Conservation (phyloP, 768 basidiomycete genomes). For the Leccinum broughii region DNA sequence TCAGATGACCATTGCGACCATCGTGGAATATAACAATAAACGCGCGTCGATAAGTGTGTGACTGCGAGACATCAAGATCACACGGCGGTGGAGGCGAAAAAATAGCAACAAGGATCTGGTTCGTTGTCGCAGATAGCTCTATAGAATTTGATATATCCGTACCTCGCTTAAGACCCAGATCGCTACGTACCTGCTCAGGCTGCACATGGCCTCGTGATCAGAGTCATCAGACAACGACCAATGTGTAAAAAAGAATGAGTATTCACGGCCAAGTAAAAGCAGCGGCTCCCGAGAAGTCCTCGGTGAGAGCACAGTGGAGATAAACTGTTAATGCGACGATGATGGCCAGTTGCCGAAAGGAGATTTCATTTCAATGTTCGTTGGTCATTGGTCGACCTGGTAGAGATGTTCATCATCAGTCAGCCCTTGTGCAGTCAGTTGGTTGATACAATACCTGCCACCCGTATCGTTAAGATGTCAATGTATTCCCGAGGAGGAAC, state of each 20-base stretch:
- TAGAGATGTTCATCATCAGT: neutral
- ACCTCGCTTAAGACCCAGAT: neutral
- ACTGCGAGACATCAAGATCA: neutral
- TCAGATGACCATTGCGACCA: neutral
- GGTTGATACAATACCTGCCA: neutral
- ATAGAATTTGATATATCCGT: neutral
- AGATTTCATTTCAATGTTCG: neutral
- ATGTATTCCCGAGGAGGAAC: constrained; percentile 8
- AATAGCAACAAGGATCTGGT: neutral
- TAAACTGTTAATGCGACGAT: constrained; percentile 1
- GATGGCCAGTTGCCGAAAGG: neutral
- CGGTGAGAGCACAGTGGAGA: neutral
- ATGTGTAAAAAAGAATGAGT: neutral
- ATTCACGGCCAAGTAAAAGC: neutral
- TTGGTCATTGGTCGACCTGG: neutral
- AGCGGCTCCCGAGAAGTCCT: neutral
- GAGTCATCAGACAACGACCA: neutral
- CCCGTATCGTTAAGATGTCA: neutral
- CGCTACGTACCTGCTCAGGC: neutral
- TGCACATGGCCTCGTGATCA: neutral
- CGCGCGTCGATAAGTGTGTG: neutral
- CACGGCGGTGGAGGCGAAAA: neutral
- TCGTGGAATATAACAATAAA: neutral
- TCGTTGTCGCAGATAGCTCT: neutral
- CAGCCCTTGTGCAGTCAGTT: neutral